Percentiles rank a stretch among this genome's conserved stretches.
phyloP scores from a whole-genome alignment of 495 filamentous ascomycete genomes.

The Podospora anserina region DNA sequence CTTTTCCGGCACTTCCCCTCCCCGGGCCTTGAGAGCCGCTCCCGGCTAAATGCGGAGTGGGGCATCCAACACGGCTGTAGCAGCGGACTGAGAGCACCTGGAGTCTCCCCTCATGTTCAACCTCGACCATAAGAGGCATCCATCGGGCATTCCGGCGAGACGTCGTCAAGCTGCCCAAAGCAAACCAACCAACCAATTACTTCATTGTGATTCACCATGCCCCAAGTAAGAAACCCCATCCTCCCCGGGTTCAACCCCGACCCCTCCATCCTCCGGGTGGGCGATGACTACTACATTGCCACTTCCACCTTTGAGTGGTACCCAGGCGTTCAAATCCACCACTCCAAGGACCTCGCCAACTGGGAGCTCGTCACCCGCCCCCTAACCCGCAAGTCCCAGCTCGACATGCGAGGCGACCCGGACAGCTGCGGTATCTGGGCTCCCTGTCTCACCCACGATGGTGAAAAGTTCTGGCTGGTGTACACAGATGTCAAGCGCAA shows the following conservation, averaged over 20 bases:
- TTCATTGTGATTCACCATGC: slow-evolving; percentile 34
- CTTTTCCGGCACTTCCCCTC: background rate
- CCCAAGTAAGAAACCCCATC: slow-evolving; percentile 54
- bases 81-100: background rate
- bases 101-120: background rate
- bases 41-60: slow-evolving; percentile 34
- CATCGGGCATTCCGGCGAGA: background rate
- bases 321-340: slow-evolving; percentile 58
- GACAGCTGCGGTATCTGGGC: slow-evolving; percentile 63
- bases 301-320: slow-evolving; percentile 64
- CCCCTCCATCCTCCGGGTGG: slow-evolving; percentile 57
- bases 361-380: slow-evolving; percentile 59
- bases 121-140: slow-evolving; percentile 5
- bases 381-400: slow-evolving; percentile 55
- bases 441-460: slow-evolving; percentile 58
- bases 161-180: background rate
- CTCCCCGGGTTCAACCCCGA: slow-evolving; percentile 63
- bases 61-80: background rate
- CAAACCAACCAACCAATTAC: background rate
- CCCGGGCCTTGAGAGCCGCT: background rate
- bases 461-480: slow-evolving; percentile 55
- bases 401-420: slow-evolving; percentile 58
- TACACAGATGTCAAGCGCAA: slow-evolving; percentile 57
- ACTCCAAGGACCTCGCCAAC: slow-evolving; percentile 55
- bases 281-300: slow-evolving; percentile 59